Evolutionary conservation across 2,329 filamentous ascomycete species (phyloP).

Genomic region (Zasmidium angulare): DNA sequence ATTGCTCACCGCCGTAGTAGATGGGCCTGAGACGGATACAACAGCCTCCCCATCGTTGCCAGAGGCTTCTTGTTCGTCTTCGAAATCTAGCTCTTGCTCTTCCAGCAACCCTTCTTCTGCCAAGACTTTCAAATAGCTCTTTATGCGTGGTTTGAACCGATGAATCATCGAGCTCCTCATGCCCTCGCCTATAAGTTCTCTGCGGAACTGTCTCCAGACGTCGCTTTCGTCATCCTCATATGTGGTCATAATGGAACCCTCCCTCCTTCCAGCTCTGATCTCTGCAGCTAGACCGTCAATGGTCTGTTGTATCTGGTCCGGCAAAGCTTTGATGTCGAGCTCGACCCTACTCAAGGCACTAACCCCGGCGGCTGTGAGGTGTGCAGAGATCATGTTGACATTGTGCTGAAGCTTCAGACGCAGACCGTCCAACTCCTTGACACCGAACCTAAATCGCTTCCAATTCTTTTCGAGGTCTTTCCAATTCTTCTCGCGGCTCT

Average conservation of each 20-base stretch:
- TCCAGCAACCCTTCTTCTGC: constrained; percentile 4
- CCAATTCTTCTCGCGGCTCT: constrained; percentile 11
- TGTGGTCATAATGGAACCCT: constrained; percentile 12
- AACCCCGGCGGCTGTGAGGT: constrained; percentile 1
- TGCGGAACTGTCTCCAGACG: constrained; percentile 10
- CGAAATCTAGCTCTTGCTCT: neutral
- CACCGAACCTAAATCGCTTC: constrained; percentile 5
- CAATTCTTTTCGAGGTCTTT: neutral
- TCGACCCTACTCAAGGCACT: constrained; percentile 8
- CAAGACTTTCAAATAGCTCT: constrained; percentile 6
- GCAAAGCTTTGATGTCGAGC: constrained; percentile 2
- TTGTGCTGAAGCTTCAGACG: constrained; percentile 1
- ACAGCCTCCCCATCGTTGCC: no score
- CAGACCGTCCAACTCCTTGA: constrained; percentile 4
- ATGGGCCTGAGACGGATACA: neutral
- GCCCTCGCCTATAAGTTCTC: constrained; percentile 14
- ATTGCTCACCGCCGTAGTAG: neutral
- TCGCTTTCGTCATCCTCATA: constrained; percentile 14
- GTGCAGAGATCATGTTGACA: neutral
- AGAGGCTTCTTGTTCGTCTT: no score
- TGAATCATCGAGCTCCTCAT: constrained; percentile 4
- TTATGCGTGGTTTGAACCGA: constrained; percentile 9
- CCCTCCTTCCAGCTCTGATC: neutral
- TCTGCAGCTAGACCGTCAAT: constrained; percentile 4
- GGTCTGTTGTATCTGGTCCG: constrained; percentile 7